Evolutionary conservation across 352 stramenopile species (phyloP).

Genomic region (Globisporangium paddicum): DNA sequence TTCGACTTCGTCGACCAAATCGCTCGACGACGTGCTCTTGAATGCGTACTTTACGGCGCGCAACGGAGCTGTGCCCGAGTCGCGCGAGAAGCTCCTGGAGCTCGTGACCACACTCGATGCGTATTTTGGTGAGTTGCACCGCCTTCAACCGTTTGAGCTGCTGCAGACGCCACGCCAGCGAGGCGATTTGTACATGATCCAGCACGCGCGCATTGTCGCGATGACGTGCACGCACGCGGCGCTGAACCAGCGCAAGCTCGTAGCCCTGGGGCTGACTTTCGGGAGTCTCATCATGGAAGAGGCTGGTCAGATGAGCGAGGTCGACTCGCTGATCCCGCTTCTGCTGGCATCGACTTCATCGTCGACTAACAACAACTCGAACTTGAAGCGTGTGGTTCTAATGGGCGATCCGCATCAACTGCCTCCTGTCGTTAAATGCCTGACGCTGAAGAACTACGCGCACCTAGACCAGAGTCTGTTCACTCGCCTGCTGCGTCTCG

Average conservation of each 20-base stretch:
- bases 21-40: constrained; percentile 17
- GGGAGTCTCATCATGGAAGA: constrained; percentile 95
- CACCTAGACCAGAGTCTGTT: constrained; percentile 96
- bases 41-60: constrained; percentile 37
- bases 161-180: constrained; percentile 90
- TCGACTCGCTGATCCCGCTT: constrained; percentile 92
- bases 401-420: constrained; percentile 94
- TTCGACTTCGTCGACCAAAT: background rate
- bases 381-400: constrained; percentile 93
- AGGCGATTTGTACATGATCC: constrained; percentile 93
- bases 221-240: constrained; percentile 97
- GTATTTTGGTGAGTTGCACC: constrained; percentile 92
- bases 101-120: constrained; percentile 72
- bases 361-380: constrained; percentile 7
- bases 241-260: constrained; percentile 79
- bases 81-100: constrained; percentile 20
- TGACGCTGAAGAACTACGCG: constrained; percentile 83
- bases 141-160: constrained; percentile 94
- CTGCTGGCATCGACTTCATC: constrained; percentile 65
- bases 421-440: constrained; percentile 89
- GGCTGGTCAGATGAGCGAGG: constrained; percentile 92
- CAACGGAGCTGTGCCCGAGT: constrained; percentile 20
- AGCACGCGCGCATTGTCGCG: constrained; percentile 92
- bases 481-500: constrained; percentile 90
- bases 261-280: constrained; percentile 78